Evolutionary conservation across 225 moss, liverwort and hornwort genomes (phyloP), one percentile per base, ranked within the genome.

Genomic region (Neckera pumila): DNA sequence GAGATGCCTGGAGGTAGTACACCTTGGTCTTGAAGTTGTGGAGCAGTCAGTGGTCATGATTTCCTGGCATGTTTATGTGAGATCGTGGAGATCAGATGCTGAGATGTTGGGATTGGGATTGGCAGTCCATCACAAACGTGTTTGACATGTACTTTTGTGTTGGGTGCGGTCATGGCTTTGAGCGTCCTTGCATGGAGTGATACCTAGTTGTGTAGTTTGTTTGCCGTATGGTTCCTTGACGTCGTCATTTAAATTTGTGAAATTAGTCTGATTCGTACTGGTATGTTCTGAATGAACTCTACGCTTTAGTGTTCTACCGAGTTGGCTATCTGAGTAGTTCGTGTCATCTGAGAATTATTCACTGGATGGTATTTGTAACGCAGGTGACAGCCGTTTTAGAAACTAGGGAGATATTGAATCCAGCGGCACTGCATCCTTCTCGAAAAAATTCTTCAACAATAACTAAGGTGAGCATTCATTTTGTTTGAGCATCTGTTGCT

Each of bases 321-420:
- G 0, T 11, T 65, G 4, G 15, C 15, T 7, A 5, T 12, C 3
- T 40, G 28, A 70, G 54, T 15, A 45, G 38, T 86, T 78, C 20
- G 2, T 19, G 11, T 11, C 3, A 1, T 62, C 43, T 47, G 64
- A 28, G 17, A 47, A 34, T 12, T 34, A n/a, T 76, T 8, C 56
- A 40, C 61, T 85, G 86, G 70, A 26, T 60, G n/a, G 26, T 75
- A 3, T 75, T 40, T 40, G 8, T 26, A 43, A 34, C 65, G 84
- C 94, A 99, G 97, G 98, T 99, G 59, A 95, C 96, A 42, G 96
- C 95, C 63, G 91, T 96, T 42, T 91, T 99, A 86, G 99, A 99
- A 91, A 99, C 95, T 14, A 89, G 96, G 87, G 99, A 99, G 93
- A 89, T 96, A 63, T 78, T 99, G 79, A 99, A 96, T 89, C 96